phyloP scores from a whole-genome alignment of 1,284 basidiomycete species.

The Phellinidium pouzarii region DNA sequence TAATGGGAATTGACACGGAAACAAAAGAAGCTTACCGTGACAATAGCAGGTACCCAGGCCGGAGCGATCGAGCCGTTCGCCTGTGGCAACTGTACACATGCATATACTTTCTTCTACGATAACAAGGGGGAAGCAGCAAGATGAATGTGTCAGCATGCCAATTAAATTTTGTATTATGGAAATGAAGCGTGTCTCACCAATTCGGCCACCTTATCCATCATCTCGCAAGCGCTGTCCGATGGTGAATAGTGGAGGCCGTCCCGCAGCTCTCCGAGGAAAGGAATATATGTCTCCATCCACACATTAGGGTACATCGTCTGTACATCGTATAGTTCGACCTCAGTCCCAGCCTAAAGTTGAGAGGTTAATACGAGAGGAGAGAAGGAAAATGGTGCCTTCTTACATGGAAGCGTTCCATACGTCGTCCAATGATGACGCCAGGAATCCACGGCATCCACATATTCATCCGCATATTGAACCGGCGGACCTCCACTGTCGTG shows the following conservation, averaged over 20 bases:
- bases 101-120: conserved; percentile 18
- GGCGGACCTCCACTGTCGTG: conserved; percentile 16
- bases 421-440: conserved; percentile 14
- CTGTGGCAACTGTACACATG: conserved; percentile 11
- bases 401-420: conserved; percentile 19
- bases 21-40: conserved; percentile 14
- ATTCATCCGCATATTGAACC: conserved; percentile 15
- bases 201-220: conserved; percentile 17
- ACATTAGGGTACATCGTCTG: conserved; percentile 11
- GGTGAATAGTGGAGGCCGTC: conserved; percentile 16
- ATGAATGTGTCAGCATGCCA: background rate
- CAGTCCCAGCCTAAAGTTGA: conserved; percentile 8
- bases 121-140: background rate
- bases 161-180: background rate
- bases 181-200: conserved; percentile 11
- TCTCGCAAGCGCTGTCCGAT: conserved; percentile 13
- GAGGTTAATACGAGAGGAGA: background rate
- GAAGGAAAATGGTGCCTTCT: background rate
- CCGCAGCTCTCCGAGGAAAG: conserved; percentile 18
- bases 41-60: conserved; percentile 16
- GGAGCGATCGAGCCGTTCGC: conserved; percentile 3
- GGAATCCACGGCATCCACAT: conserved; percentile 19
- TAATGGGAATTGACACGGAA: background rate
- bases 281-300: conserved; percentile 19
- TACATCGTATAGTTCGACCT: conserved; percentile 19